Conservation (phyloP, 2,329 filamentous ascomycete genomes). For the Hirsutella rhossiliensis region DNA sequence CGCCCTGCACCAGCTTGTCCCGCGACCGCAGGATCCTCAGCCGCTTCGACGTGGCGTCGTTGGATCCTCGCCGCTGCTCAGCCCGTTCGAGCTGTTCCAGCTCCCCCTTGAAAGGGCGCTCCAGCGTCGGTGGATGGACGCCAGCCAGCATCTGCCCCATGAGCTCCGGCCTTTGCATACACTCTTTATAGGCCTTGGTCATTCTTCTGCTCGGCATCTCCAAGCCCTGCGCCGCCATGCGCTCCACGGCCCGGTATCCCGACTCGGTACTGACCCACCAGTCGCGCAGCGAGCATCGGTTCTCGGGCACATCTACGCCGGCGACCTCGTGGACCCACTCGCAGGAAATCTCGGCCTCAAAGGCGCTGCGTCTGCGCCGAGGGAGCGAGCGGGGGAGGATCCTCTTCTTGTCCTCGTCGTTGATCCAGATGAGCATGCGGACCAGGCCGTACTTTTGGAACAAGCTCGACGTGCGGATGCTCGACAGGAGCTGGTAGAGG, state of each 20-base stretch:
- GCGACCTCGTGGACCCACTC: constrained; percentile 49
- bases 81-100: constrained; percentile 25
- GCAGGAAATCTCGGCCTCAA: constrained; percentile 49
- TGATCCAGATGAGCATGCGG: constrained; percentile 64
- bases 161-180: constrained; percentile 9
- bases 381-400: constrained; percentile 49
- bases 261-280: constrained; percentile 35
- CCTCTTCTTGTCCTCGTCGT: constrained; percentile 43
- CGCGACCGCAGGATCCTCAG: constrained; percentile 17
- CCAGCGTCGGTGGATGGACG: constrained; percentile 12
- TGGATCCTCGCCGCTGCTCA: constrained; percentile 3
- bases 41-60: constrained; percentile 6
- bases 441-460: constrained; percentile 71
- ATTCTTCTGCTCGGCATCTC: constrained; percentile 32
- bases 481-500: constrained; percentile 47
- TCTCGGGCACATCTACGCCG: constrained; percentile 19
- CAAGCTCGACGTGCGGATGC: constrained; percentile 43
- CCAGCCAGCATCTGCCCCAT: constrained; percentile 17
- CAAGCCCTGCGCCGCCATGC: constrained; percentile 34
- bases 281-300: constrained; percentile 28
- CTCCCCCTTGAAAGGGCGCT: constrained; percentile 29
- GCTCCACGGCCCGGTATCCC: constrained; percentile 21
- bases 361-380: constrained; percentile 40
- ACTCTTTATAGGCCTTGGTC: constrained; percentile 15
- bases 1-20: constrained; percentile 9